phyloP scores from a whole-genome alignment of 2,329 filamentous ascomycete species.

The Leptographium lundbergii region DNA sequence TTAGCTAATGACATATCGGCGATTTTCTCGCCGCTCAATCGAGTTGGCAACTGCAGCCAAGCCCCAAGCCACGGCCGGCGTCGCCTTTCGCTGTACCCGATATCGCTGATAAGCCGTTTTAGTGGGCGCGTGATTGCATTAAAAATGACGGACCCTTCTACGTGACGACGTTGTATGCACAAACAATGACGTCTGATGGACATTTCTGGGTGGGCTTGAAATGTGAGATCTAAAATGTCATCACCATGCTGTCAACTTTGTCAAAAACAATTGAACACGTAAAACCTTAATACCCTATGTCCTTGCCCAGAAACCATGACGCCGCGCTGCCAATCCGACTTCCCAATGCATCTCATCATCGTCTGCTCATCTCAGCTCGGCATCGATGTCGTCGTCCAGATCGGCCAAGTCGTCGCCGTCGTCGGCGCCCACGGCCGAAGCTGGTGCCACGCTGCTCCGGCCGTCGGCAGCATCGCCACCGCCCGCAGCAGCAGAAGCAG shows the following conservation, averaged over 20 bases:
- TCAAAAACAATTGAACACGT: too few relatives aligned
- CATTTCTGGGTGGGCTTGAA: too few relatives aligned
- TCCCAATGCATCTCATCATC: neutral
- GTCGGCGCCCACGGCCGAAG: neutral
- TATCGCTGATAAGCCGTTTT: neutral
- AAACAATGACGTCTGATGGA: too few relatives aligned
- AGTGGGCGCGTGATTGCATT: neutral
- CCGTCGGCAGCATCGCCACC: neutral
- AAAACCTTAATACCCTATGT: neutral
- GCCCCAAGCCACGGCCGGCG: too few relatives aligned
- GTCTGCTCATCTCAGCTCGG: slow-evolving; percentile 6
- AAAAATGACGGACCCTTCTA: too few relatives aligned
- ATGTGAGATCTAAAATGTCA: too few relatives aligned
- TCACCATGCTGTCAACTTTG: too few relatives aligned
- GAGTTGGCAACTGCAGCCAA: too few relatives aligned
- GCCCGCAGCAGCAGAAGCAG: too few relatives aligned
- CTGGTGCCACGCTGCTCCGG: neutral
- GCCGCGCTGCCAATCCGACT: neutral
- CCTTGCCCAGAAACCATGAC: neutral
- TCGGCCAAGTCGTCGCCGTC: slow-evolving; percentile 12
- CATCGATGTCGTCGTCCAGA: slow-evolving; percentile 8
- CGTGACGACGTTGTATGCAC: too few relatives aligned
- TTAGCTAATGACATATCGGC: too few relatives aligned
- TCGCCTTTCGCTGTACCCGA: neutral
- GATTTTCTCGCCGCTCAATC: too few relatives aligned